These are phyloP conservation scores for Fusarium chlamydosporum DNA, from an alignment of 2,329 filamentous ascomycete genomes.

Conservation along the genomic window DNA sequence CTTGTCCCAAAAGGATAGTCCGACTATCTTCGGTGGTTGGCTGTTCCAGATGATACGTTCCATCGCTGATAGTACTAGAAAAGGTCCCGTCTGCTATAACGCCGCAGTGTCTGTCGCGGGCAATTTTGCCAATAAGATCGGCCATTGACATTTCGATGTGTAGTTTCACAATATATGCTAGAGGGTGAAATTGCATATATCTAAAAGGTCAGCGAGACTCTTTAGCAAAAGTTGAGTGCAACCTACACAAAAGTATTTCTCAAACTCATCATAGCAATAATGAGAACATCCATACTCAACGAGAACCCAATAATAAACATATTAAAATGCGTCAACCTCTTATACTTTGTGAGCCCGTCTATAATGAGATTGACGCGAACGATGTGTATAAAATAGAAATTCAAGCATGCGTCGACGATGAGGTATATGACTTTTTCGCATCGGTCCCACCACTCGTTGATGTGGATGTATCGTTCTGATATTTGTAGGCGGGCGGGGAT, in stretches of 20 bases:
- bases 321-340: constrained; percentile 47
- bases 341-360: constrained; percentile 48
- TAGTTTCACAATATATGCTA: constrained; percentile 68
- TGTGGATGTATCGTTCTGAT: constrained; percentile 44
- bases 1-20: background rate
- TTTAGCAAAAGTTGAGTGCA: too few species aligned
- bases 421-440: constrained; percentile 52
- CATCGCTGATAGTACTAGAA: constrained; percentile 30
- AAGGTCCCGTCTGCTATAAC: constrained; percentile 42
- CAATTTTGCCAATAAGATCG: constrained; percentile 62
- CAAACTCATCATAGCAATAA: constrained; percentile 51
- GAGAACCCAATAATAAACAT: constrained; percentile 52
- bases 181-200: constrained; percentile 65
- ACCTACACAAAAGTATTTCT: constrained; percentile 51
- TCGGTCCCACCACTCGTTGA: constrained; percentile 50
- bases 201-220: constrained; percentile 29
- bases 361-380: constrained; percentile 44
- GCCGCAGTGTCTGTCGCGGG: constrained; percentile 40
- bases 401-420: constrained; percentile 44
- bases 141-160: constrained; percentile 70
- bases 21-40: constrained; percentile 9
- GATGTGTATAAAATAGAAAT: constrained; percentile 49
- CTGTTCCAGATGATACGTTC: constrained; percentile 26
- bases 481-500: constrained; percentile 48
- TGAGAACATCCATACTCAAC: constrained; percentile 49